Base-by-base conservation (phyloP, 2,329 filamentous ascomycete genomes). In the Fusarium pseudonygamai region DNA sequence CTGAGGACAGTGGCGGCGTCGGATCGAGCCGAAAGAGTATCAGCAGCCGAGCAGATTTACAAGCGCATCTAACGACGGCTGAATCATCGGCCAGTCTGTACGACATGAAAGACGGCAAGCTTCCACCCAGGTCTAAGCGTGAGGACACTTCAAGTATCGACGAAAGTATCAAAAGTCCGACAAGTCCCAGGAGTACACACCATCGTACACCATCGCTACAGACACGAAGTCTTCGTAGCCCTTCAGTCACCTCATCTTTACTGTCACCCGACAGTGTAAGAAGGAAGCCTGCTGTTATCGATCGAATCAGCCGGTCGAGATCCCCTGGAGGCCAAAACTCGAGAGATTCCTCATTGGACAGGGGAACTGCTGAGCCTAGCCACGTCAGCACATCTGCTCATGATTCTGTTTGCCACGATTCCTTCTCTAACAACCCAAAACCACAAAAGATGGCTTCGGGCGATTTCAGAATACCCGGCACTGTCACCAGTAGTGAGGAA, bases 351-450 rank as follows among this genome's bases (percentile, higher is more conserved):
- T 91, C 89, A 3, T 80, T 88, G 59, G 90, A 91, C 52, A 85
- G 86, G 30, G 86, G 87, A 56, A 87, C 85, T 20, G 85, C 88
- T 22, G 88, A 89, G 79, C 83, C 88, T 12, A 91, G 85, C 69
- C 85, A 87, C 10, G 83, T 90, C 72, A 89, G 83, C 75, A 89
- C 88, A 11, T 88, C 89, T 43, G 88, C 88, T 9, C 89, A 91
- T 72, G 87, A 87, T 66, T 88, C 84, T 20, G 83, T 91, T 18
- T 85, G 87, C 52, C 89, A 91, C 72, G 87, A 87, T 50, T 88
- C 88, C 1, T 90, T 90, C 62, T 81, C 83, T 7, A 84, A 85
- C 58, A 85, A 87, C 20, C 83, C 83, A 52, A 79, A 83, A 40
- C 81, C 84, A 7, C 83, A 86, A 65, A 83, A 83, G 57, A 81